Evolutionary conservation across 805 yeast species (phyloP).

Genomic region (Vanderwaltozyma polyspora): DNA sequence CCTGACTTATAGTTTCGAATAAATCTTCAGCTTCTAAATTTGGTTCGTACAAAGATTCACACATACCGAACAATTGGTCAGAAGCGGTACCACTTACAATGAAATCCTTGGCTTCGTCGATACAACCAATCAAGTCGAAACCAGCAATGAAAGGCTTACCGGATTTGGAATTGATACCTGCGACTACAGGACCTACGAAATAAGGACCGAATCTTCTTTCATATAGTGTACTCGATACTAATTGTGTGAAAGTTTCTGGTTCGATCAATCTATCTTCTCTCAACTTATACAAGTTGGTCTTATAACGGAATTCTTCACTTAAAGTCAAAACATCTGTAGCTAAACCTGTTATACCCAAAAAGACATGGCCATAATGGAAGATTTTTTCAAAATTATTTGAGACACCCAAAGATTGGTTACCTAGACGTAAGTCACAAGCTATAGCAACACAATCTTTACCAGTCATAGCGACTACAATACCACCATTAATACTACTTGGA

Average conservation of each 20-base stretch:
- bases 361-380: slow-evolving; percentile 75
- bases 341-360: slow-evolving; percentile 86
- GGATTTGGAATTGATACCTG: slow-evolving; percentile 79
- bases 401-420: slow-evolving; percentile 86
- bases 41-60: slow-evolving; percentile 93
- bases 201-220: slow-evolving; percentile 92
- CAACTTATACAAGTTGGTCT: slow-evolving; percentile 79
- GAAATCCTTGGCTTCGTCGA: slow-evolving; percentile 89
- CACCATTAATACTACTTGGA: slow-evolving; percentile 78
- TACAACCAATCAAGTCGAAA: slow-evolving; percentile 92
- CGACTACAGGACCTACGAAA: slow-evolving; percentile 93
- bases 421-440: slow-evolving; percentile 89
- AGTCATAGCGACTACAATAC: slow-evolving; percentile 96
- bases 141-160: slow-evolving; percentile 87
- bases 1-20: slow-evolving; percentile 91
- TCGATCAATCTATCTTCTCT: slow-evolving; percentile 87
- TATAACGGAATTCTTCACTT: slow-evolving; percentile 67
- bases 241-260: slow-evolving; percentile 86
- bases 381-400: slow-evolving; percentile 89
- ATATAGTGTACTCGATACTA: slow-evolving; percentile 81
- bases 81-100: slow-evolving; percentile 92
- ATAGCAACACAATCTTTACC: slow-evolving; percentile 98
- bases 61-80: slow-evolving; percentile 97
- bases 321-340: slow-evolving; percentile 90
- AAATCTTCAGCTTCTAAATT: slow-evolving; percentile 86